phyloP scores from a whole-genome alignment of 768 basidiomycete genomes.

The Russula lepida region DNA sequence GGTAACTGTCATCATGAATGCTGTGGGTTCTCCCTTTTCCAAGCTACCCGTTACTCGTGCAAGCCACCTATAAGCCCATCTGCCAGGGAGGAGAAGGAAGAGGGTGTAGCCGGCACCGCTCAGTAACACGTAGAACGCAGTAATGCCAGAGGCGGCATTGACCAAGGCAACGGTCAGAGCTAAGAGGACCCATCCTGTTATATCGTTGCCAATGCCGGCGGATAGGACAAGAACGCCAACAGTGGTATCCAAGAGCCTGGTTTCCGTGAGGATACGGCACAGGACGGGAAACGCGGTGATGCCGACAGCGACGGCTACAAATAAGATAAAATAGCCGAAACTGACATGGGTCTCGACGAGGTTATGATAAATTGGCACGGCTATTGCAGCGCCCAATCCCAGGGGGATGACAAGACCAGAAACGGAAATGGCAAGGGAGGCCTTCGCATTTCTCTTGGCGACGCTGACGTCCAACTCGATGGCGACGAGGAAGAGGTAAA shows the following conservation, averaged over 20 bases:
- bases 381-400: slow-evolving; percentile 67
- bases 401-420: slow-evolving; percentile 72
- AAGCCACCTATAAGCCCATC: slow-evolving; percentile 58
- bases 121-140: slow-evolving; percentile 76
- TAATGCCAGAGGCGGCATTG: slow-evolving; percentile 64
- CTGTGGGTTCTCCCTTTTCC: slow-evolving; percentile 62
- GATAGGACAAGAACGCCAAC: slow-evolving; percentile 80
- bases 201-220: slow-evolving; percentile 63
- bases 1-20: slow-evolving; percentile 71
- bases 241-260: slow-evolving; percentile 71
- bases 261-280: slow-evolving; percentile 76
- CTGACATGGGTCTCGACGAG: slow-evolving; percentile 51
- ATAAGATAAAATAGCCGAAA: slow-evolving; percentile 78
- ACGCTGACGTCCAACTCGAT: slow-evolving; percentile 74
- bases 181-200: slow-evolving; percentile 74
- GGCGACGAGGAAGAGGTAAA: slow-evolving; percentile 79
- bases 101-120: slow-evolving; percentile 54
- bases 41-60: slow-evolving; percentile 60
- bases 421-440: slow-evolving; percentile 50
- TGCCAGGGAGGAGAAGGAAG: slow-evolving; percentile 56
- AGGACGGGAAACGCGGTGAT: slow-evolving; percentile 80
- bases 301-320: slow-evolving; percentile 74
- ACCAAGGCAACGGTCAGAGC: slow-evolving; percentile 80
- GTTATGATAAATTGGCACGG: slow-evolving; percentile 65
- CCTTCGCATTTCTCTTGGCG: slow-evolving; percentile 52